Evolutionary conservation across 805 yeast genomes (phyloP).

Genomic region (Saturnispora kantuleensis): DNA sequence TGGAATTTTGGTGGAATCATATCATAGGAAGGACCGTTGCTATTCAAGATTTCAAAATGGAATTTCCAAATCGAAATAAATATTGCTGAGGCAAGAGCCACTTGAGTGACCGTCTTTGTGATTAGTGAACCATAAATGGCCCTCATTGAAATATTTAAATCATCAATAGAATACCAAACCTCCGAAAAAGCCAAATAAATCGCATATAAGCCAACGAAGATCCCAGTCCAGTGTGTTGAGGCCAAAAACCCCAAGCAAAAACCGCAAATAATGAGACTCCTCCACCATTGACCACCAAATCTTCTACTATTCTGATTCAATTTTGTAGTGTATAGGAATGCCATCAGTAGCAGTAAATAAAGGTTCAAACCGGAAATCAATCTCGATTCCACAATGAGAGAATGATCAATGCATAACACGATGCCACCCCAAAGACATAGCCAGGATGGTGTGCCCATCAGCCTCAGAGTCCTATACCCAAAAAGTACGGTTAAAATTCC

Average conservation of each 20-base stretch:
- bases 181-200: conserved; percentile 25
- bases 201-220: conserved; percentile 33
- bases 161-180: conserved; percentile 66
- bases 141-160: conserved; percentile 37
- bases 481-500: conserved; percentile 46
- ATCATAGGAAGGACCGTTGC: conserved; percentile 51
- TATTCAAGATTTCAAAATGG: conserved; percentile 42
- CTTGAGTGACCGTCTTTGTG: conserved; percentile 32
- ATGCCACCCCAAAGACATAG: conserved; percentile 43
- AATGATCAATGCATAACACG: conserved; percentile 52
- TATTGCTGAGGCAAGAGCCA: conserved; percentile 46
- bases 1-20: conserved; percentile 61
- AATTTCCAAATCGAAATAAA: conserved; percentile 48
- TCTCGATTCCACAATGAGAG: conserved; percentile 54
- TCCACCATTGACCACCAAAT: conserved; percentile 43
- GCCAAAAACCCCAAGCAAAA: conserved; percentile 42
- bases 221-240: conserved; percentile 64
- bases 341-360: conserved; percentile 34
- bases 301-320: conserved; percentile 27
- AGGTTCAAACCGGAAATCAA: conserved; percentile 38
- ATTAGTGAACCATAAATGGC: conserved; percentile 32
- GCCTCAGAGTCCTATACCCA: conserved; percentile 45
- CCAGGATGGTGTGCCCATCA: conserved; percentile 41
- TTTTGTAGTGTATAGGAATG: conserved; percentile 31
- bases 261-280: conserved; percentile 39